Base-by-base conservation (phyloP, 129 eudicot species). In the Flaveria linearis region DNA sequence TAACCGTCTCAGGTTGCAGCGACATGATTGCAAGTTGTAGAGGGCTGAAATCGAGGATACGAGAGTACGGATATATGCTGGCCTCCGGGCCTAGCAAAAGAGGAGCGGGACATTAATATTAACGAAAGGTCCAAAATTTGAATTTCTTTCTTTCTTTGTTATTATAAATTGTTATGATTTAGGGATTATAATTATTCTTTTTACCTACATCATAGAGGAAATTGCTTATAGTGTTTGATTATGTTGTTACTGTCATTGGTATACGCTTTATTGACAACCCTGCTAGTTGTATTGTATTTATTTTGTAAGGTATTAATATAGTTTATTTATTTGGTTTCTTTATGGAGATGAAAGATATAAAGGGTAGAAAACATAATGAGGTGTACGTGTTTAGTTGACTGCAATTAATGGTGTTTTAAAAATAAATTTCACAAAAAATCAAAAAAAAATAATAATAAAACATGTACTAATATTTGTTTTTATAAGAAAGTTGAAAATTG, bases 61-160 rank as follows among this genome's bases (percentile, higher is more conserved):
- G 4, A 1, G 68, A 61, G 42, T 61, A 26, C 9, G 39, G 20
- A 26, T 26, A 61, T 26, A 30, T 3, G 5, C 17, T 61, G 41
- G 36, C 36, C 2, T 61, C 68, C 14, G 68, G 68, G 10, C 68
- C 68, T 61, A 61, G 68, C 68, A 61, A 15, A 61, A 26, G 42
- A 61, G 68, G 68, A 26, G 18, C 42, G 2, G 68, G 68, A 3
- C 68, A 61, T 4, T 23, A 25, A 12, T 10, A 58, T 7, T 53
- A 5, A 6, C 2, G 1, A 53, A 56, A 52, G 17, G 6, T n/a
- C 7, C 15, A 16, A 52, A 0, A 6, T 5, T 3, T 5, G 23
- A 52, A 1, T 52, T 52, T n/a, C 36, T 30, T 30, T 30, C 36
- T 20, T 17, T 28, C 30, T 52, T 18, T 57, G 20, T 22, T 20